Percentiles rank a stretch among this genome's conserved stretches.
These are phyloP conservation scores for Camellia japonica DNA, from an alignment of 148 eudicot genomes.

Conservation along the genomic window DNA sequence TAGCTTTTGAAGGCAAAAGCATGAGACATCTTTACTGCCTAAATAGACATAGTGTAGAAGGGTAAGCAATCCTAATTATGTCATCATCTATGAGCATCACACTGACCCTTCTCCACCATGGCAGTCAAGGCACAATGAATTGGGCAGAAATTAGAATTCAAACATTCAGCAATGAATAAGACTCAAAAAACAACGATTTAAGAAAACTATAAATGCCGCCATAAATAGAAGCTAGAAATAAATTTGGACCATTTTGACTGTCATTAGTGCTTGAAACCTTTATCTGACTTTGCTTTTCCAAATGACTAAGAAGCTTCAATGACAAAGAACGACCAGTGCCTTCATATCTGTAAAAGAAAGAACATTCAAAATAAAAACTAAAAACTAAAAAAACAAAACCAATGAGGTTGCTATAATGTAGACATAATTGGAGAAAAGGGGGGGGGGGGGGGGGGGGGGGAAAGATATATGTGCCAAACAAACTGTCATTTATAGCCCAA, in stretches of 20 bases:
- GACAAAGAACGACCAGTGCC: slow-evolving; percentile 93
- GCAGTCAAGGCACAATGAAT: no score
- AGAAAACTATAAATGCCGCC: neutral
- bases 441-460: no score
- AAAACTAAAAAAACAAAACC: neutral
- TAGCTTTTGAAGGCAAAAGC: no score
- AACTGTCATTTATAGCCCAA: neutral
- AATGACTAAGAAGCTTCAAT: slow-evolving; percentile 75
- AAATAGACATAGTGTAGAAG: no score
- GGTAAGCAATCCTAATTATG: no score
- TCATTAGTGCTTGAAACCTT: slow-evolving; percentile 14
- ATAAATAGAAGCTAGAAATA: neutral
- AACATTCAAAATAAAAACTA: neutral
- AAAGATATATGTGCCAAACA: neutral
- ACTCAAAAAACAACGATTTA: neutral
- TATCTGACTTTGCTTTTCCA: slow-evolving; percentile 67
- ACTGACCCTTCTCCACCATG: no score
- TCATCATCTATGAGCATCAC: no score
- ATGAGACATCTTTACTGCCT: no score
- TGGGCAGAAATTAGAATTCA: neutral
- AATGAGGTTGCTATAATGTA: neutral
- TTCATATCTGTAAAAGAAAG: slow-evolving; percentile 53
- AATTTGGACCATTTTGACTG: neutral
- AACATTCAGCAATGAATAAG: neutral
- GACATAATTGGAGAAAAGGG: neutral